Percentiles rank a stretch among this genome's conserved stretches.
Evolutionary conservation across 345 rosid genomes (phyloP).

Genomic region (Pugionium dolabratum): DNA sequence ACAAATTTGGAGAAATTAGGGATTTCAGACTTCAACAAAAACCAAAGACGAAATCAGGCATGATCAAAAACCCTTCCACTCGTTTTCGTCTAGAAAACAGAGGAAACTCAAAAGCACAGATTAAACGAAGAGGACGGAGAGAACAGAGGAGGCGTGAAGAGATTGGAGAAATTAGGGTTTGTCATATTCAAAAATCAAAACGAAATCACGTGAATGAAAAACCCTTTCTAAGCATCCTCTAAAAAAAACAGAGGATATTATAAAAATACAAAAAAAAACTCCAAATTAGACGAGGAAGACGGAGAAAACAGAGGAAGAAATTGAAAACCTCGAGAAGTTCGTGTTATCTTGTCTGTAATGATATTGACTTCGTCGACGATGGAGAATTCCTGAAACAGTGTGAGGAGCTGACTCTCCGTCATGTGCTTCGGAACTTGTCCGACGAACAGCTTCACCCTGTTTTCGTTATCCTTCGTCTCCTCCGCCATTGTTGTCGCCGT

Average conservation of each 20-base stretch:
- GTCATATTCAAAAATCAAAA: no score
- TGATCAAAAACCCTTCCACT: not conserved
- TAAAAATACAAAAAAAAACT: not conserved
- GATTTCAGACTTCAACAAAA: conserved; percentile 36
- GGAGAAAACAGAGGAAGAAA: not conserved
- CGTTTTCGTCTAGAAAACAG: not conserved
- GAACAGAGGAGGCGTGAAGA: conserved; percentile 15
- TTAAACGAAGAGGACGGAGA: not conserved
- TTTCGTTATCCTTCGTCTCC: conserved; percentile 61
- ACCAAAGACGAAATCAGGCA: not conserved
- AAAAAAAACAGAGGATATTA: conserved; percentile 14
- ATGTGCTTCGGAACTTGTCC: conserved; percentile 98
- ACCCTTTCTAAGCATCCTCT: no score
- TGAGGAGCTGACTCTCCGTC: conserved; percentile 87
- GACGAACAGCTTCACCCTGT: conserved; percentile 94
- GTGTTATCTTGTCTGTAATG: conserved; percentile 92
- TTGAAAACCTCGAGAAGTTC: conserved; percentile 65
- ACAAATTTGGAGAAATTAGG: conserved; percentile 46
- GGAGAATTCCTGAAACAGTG: conserved; percentile 87
- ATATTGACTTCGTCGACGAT: conserved; percentile 94
- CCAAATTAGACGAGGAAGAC: not conserved
- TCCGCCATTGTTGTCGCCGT: conserved; percentile 74
- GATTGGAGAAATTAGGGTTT: no score
- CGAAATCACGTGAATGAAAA: no score
- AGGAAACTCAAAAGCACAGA: not conserved